Conservation (phyloP, 371 early-diverging fungal genomes). For the Sanchytrium tribonematis region DNA sequence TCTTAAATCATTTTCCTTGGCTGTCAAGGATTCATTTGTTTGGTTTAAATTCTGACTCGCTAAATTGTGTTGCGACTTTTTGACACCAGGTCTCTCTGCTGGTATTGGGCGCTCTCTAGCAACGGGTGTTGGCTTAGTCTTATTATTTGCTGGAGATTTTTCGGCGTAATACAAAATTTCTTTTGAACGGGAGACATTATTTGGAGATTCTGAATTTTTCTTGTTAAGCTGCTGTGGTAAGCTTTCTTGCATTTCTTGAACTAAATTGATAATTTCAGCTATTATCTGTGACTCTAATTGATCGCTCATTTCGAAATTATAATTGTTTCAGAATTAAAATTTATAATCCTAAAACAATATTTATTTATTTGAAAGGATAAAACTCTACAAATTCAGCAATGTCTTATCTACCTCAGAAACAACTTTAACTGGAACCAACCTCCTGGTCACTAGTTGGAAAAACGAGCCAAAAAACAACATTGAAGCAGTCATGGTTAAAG, state of each 20-base stretch:
- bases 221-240: background rate
- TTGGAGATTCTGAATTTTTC: background rate
- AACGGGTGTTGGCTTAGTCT: background rate
- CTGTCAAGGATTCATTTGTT: background rate
- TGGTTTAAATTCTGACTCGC: background rate
- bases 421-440: background rate
- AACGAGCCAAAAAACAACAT: conserved; percentile 69
- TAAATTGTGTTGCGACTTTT: background rate
- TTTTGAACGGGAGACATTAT: background rate
- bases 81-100: no score
- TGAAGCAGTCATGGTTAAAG: conserved; percentile 72
- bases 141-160: background rate
- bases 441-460: conserved; percentile 8
- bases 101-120: no score
- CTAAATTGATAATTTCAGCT: background rate
- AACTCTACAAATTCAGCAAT: no score
- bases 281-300: background rate
- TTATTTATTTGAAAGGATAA: no score
- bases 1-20: background rate
- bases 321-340: no score
- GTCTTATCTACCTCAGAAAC: no score
- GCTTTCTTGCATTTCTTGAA: background rate
- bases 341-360: no score
- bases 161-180: background rate
- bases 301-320: no score